phyloP scores from a whole-genome alignment of 257 asterid genomes.

The Ligustrum vulgare region DNA sequence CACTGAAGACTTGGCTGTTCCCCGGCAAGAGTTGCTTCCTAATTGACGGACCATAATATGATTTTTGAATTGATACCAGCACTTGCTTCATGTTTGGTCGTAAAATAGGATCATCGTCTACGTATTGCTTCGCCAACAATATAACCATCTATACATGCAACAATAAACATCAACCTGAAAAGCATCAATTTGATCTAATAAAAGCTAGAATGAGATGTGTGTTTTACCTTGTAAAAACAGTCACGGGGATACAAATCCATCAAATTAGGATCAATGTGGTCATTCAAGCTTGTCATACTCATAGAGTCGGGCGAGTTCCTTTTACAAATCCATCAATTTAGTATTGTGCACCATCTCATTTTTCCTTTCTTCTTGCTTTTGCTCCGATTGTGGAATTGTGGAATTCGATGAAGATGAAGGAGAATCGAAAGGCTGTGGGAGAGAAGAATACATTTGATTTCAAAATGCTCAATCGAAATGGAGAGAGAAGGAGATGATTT shows the following conservation, averaged over 20 bases:
- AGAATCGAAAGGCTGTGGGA: too few relatives aligned
- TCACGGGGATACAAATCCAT: conserved; percentile 88
- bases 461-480: too few relatives aligned
- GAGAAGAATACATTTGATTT: too few relatives aligned
- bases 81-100: conserved; percentile 97
- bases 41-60: conserved; percentile 80
- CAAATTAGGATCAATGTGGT: conserved; percentile 74
- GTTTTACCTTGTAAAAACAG: conserved; percentile 82
- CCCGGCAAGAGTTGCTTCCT: conserved; percentile 99
- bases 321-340: too few relatives aligned
- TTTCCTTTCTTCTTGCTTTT: too few relatives aligned
- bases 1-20: conserved; percentile 95
- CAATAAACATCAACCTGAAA: neutral
- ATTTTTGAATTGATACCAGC: conserved; percentile 87
- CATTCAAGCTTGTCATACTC: conserved; percentile 83
- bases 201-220: neutral
- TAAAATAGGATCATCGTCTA: conserved; percentile 83
- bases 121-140: conserved; percentile 89
- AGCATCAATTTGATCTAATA: neutral
- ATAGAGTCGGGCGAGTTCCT: conserved; percentile 73
- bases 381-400: too few relatives aligned
- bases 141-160: conserved; percentile 50
- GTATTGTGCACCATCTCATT: too few relatives aligned
- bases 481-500: too few relatives aligned
- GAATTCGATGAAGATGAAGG: too few relatives aligned